Conservation (phyloP, 306 rosid species). For the Pterocarpus santalinus region DNA sequence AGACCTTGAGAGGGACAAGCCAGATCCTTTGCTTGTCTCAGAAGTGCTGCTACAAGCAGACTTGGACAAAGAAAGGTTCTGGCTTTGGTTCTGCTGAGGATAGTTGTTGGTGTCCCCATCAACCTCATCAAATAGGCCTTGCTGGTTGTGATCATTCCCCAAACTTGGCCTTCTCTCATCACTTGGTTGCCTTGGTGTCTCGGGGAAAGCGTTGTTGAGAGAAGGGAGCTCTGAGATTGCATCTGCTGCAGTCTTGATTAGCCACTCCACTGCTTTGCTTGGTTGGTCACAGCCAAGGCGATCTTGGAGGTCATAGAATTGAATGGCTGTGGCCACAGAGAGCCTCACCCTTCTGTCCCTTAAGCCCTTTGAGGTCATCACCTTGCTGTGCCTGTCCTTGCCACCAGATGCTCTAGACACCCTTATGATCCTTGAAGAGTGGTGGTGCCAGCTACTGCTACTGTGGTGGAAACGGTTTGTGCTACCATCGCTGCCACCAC, state of each 20-base stretch:
- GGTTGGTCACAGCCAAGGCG: slow-evolving; percentile 93
- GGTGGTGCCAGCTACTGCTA: slow-evolving; percentile 60
- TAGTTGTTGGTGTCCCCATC: slow-evolving; percentile 38
- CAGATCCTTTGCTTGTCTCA: slow-evolving; percentile 95
- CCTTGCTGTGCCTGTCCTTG: slow-evolving; percentile 95
- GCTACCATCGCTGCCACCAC: slow-evolving; percentile 33
- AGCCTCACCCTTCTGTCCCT: slow-evolving; percentile 92
- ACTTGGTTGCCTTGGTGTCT: slow-evolving; percentile 73
- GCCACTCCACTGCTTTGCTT: slow-evolving; percentile 95
- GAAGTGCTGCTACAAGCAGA: slow-evolving; percentile 94
- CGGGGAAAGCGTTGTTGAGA: slow-evolving; percentile 63
- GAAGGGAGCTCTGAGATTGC: slow-evolving; percentile 86
- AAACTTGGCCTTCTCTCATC: slow-evolving; percentile 60
- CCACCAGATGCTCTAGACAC: slow-evolving; percentile 96
- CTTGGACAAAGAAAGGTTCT: slow-evolving; percentile 73
- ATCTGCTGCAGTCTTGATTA: slow-evolving; percentile 80
- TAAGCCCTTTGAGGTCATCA: slow-evolving; percentile 88
- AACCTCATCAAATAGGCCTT: slow-evolving; percentile 55
- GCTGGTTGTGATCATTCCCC: slow-evolving; percentile 41
- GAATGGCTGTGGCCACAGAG: slow-evolving; percentile 86
- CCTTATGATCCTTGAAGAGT: slow-evolving; percentile 82
- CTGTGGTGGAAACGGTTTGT: neutral
- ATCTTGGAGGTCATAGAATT: slow-evolving; percentile 96
- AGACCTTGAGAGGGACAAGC: slow-evolving; percentile 81
- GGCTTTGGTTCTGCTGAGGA: slow-evolving; percentile 53